A percentile compares a stretch with the other conserved stretches of the same genome.
Conservation (phyloP, 345 rosid genomes). For the Eucalyptus melliodora region DNA sequence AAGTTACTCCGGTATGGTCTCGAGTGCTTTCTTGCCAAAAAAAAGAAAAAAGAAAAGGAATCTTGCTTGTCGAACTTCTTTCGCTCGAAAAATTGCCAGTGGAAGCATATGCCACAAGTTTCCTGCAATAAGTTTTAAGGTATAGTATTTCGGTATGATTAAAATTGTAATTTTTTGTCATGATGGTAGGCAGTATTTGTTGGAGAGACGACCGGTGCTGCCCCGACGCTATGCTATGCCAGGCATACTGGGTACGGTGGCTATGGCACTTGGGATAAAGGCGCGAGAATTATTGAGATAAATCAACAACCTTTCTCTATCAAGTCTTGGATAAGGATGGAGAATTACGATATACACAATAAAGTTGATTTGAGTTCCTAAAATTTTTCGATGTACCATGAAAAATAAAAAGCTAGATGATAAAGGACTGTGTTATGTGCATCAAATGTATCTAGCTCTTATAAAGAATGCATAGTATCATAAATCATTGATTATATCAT, state of each 20-base stretch:
- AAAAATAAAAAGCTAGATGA: not conserved
- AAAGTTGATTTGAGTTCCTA: conserved; percentile 30
- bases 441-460: not conserved
- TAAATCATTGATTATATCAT: not conserved
- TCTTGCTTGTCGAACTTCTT: not conserved
- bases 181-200: conserved; percentile 37
- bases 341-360: conserved; percentile 48
- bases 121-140: not conserved
- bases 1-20: not conserved
- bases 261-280: conserved; percentile 72
- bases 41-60: not conserved
- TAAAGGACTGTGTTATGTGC: not conserved
- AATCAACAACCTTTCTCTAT: conserved; percentile 42
- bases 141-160: not conserved
- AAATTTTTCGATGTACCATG: not conserved
- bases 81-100: not conserved
- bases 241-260: conserved; percentile 84
- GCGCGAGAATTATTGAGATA: conserved; percentile 71
- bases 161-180: not conserved
- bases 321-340: conserved; percentile 89
- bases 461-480: not conserved
- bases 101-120: not conserved
- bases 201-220: conserved; percentile 68
- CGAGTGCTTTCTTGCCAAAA: not conserved
- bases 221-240: conserved; percentile 86